Percentiles rank a stretch among this genome's conserved stretches.
Conservation (phyloP, 1,139 yeast genomes). For the Pichia sp. region DNA sequence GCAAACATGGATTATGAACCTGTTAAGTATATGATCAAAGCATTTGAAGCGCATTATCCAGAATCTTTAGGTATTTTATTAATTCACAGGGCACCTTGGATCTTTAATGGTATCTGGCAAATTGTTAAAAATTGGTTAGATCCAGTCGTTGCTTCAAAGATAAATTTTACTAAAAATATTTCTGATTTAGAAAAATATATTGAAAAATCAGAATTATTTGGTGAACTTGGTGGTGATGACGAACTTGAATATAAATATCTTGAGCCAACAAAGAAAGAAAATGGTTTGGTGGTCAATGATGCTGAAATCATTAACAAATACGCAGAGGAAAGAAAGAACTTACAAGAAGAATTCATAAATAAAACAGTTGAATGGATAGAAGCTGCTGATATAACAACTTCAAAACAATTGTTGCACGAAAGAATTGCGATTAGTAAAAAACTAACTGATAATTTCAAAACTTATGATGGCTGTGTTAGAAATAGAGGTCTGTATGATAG, state of each 20-base stretch:
- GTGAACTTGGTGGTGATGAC: constrained; percentile 62
- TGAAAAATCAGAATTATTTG: constrained; percentile 48
- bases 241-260: constrained; percentile 48
- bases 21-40: constrained; percentile 67
- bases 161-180: constrained; percentile 58
- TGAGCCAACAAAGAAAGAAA: constrained; percentile 49
- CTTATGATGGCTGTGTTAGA: constrained; percentile 67
- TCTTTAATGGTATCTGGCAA: constrained; percentile 81
- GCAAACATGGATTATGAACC: constrained; percentile 81
- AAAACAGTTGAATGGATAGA: constrained; percentile 68
- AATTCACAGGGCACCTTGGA: constrained; percentile 88
- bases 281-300: constrained; percentile 36
- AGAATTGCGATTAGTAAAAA: constrained; percentile 46
- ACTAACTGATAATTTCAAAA: constrained; percentile 50
- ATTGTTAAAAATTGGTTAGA: constrained; percentile 82
- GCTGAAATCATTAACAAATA: constrained; percentile 26
- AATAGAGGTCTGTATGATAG: constrained; percentile 59
- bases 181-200: constrained; percentile 57
- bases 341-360: constrained; percentile 44
- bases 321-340: constrained; percentile 39
- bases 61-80: constrained; percentile 71
- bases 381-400: constrained; percentile 40
- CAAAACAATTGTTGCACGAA: constrained; percentile 34
- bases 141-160: constrained; percentile 81
- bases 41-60: constrained; percentile 85